Evolutionary conservation across 352 stramenopile species (phyloP).

Genomic region (Phytophthora constricta): DNA sequence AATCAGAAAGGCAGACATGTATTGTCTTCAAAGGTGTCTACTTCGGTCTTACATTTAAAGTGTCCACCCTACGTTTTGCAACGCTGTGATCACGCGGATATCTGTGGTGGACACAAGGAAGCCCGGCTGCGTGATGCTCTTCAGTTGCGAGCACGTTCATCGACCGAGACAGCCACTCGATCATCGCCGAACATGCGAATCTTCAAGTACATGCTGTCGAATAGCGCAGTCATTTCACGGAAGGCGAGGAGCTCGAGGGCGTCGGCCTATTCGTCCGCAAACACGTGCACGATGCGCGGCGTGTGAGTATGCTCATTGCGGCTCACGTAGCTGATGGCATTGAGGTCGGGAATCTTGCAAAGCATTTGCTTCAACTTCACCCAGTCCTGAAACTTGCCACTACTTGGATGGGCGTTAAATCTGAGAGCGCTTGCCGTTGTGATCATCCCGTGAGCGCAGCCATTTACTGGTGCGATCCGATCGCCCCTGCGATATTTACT

Average conservation of each 20-base stretch:
- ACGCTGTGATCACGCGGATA: slow-evolving; percentile 28
- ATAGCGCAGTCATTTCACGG: slow-evolving; percentile 57
- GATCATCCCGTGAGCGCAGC: too few relatives aligned
- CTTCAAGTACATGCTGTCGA: slow-evolving; percentile 88
- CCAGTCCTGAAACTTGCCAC: too few relatives aligned
- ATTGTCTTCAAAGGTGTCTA: too few relatives aligned
- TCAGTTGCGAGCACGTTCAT: slow-evolving; percentile 83
- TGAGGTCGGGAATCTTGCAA: slow-evolving; percentile 91
- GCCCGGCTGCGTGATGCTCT: slow-evolving; percentile 90
- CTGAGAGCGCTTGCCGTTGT: too few relatives aligned
- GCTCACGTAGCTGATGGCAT: slow-evolving; percentile 94
- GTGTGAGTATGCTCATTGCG: slow-evolving; percentile 93
- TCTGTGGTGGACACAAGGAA: slow-evolving; percentile 63
- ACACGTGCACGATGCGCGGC: slow-evolving; percentile 88
- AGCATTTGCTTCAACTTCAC: too few relatives aligned
- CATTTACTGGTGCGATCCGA: too few relatives aligned
- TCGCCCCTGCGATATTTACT: too few relatives aligned
- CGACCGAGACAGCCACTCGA: slow-evolving; percentile 76
- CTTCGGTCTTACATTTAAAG: too few relatives aligned
- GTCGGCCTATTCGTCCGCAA: slow-evolving; percentile 21
- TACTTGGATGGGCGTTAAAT: too few relatives aligned
- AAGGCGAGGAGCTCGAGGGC: slow-evolving; percentile 25
- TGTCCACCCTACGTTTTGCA: not conserved
- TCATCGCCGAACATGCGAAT: slow-evolving; percentile 72
- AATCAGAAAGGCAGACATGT: not conserved